Conservation (phyloP, 306 rosid genomes). For the Myrica gale region DNA sequence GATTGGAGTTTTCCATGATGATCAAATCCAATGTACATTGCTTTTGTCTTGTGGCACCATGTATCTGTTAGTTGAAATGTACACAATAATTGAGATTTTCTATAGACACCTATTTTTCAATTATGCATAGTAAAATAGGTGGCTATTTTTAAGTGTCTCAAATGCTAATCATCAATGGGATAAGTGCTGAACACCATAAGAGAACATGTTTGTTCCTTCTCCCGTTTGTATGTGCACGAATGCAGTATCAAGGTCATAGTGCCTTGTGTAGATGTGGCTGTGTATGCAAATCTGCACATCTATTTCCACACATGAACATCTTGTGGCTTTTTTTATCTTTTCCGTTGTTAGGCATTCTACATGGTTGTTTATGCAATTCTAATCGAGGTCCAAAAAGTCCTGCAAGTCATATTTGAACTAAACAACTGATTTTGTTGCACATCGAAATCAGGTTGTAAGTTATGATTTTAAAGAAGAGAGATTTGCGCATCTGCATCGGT, state of each 20-base stretch:
- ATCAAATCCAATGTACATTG: neutral
- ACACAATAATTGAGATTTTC: neutral
- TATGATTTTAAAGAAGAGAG: constrained; percentile 86
- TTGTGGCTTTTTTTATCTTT: neutral
- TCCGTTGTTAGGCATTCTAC: too few species aligned
- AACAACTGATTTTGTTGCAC: constrained; percentile 19
- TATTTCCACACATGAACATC: neutral
- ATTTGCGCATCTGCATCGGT: constrained; percentile 77
- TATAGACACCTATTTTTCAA: neutral
- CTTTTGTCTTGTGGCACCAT: neutral
- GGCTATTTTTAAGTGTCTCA: neutral
- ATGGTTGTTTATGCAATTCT: neutral
- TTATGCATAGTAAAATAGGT: neutral
- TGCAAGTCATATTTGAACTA: neutral
- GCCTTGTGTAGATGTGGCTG: neutral
- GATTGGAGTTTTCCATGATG: too few species aligned
- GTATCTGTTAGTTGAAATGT: neutral
- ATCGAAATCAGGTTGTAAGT: constrained; percentile 67
- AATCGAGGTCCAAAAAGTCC: neutral
- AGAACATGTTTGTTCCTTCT: neutral
- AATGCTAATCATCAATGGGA: neutral
- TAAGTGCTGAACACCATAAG: neutral
- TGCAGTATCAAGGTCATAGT: too few species aligned
- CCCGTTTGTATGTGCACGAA: neutral
- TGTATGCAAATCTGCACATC: neutral